Evolutionary conservation across 108 stramenopile genomes (phyloP).

Genomic region (Nitzschia inconspicua): DNA sequence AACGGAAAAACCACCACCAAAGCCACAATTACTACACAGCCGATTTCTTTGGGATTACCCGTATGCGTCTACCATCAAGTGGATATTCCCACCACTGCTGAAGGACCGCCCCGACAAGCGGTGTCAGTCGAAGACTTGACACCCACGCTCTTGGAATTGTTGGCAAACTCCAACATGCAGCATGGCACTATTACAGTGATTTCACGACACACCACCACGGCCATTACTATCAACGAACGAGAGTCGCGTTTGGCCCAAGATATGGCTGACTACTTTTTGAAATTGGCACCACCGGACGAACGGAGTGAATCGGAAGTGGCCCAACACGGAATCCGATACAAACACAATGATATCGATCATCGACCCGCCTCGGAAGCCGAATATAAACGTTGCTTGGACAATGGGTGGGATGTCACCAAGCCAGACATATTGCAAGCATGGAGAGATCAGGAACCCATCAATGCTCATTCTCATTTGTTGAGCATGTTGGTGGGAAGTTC

Average conservation of each 20-base stretch:
- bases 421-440: slow-evolving; percentile 55
- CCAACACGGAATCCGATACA: slow-evolving; percentile 45
- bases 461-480: slow-evolving; percentile 85
- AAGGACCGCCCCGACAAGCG: slow-evolving; percentile 59
- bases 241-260: slow-evolving; percentile 76
- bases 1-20: too few species aligned
- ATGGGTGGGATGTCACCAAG: slow-evolving; percentile 86
- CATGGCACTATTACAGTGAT: slow-evolving; percentile 70
- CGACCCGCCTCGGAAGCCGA: slow-evolving; percentile 72
- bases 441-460: slow-evolving; percentile 88
- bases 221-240: slow-evolving; percentile 82
- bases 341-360: slow-evolving; percentile 83
- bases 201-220: slow-evolving; percentile 83
- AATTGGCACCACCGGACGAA: slow-evolving; percentile 78
- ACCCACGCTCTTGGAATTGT: slow-evolving; percentile 42
- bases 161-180: slow-evolving; percentile 54
- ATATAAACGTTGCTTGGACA: slow-evolving; percentile 74
- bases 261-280: slow-evolving; percentile 52
- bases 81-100: slow-evolving; percentile 29
- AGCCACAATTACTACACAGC: too few species aligned
- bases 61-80: slow-evolving; percentile 60
- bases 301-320: slow-evolving; percentile 33
- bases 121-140: slow-evolving; percentile 83
- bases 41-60: too few species aligned
- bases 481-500: slow-evolving; percentile 76